Evolutionary conservation across 208 protist species (phyloP), one percentile per base, ranked within the genome.

Genomic region (Angomonas desouzai): DNA sequence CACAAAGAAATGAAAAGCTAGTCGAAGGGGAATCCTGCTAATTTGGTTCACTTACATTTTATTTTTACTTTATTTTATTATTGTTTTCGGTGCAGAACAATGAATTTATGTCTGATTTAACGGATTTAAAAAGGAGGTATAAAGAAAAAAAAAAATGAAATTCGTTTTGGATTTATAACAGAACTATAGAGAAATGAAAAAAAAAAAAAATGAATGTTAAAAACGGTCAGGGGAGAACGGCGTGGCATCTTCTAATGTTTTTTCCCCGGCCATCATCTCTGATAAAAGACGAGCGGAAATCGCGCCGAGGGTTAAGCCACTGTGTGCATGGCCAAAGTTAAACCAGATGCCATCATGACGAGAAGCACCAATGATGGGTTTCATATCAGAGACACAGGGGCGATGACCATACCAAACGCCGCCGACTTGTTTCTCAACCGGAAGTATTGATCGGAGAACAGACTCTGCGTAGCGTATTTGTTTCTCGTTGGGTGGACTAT

Each of bases 331-430:
- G 1, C 62, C 63, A 43, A 79, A 48, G 29, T 64, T 71, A 25
- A 71, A 66, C 60, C 68, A 78, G 40, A 78, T 25, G 0, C 64
- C 60, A 1, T 68, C 62, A 4, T 62, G 51, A 11, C 55, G 66
- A 20, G 64, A 65, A 20, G 72, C 58, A 10, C 73, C 67, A 3
- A 78, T 78, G 27, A 78, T 53, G 11, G 64, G 73, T 32, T 73
- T 77, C 68, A 70, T 78, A 36, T 78, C 67, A 27, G 64, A 30
- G n/a, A 65, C 36, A 18, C 61, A 64, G 2, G 68, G 65, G n/a
- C 64, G 68, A 48, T 72, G 64, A 11, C 67, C 64, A 25, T 68
- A 63, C 68, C 61, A 74, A 7, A 69, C 59, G 22, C 30, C 51
- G 6, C 69, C 49, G 6, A 70, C 40, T 22, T 66, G 64, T 25